A percentile compares a stretch with the other conserved stretches of the same genome.
phyloP scores from a whole-genome alignment of 78 protist genomes.

The Cavenderia fasciculata region DNA sequence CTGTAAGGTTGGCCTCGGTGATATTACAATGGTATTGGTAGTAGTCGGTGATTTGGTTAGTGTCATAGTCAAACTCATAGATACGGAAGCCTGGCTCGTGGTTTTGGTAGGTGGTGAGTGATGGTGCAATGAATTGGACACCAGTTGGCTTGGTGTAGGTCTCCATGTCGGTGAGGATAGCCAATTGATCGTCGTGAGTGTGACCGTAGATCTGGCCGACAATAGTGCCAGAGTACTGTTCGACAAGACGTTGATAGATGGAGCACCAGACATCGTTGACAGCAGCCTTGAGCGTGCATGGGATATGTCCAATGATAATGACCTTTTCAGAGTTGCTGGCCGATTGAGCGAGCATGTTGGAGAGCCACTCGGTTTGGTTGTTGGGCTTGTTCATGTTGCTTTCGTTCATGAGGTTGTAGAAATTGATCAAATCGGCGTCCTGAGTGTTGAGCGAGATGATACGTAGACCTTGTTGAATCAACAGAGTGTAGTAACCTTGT shows the following conservation, averaged over 20 bases:
- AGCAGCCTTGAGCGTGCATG: constrained; percentile 51
- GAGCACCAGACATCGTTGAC: constrained; percentile 38
- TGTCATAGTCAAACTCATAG: constrained; percentile 34
- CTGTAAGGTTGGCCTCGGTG: constrained; percentile 25
- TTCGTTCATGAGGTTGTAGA: constrained; percentile 35
- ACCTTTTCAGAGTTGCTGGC: constrained; percentile 41
- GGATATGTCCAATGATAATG: constrained; percentile 69
- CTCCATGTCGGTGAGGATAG: constrained; percentile 15
- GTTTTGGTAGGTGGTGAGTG: constrained; percentile 68
- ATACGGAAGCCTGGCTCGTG: constrained; percentile 76
- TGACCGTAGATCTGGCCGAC: constrained; percentile 68
- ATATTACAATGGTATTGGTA: constrained; percentile 61
- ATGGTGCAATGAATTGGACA: constrained; percentile 52
- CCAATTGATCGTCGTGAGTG: constrained; percentile 63
- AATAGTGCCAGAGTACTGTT: constrained; percentile 2
- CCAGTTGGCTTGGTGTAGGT: constrained; percentile 57
- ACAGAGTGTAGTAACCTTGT: constrained; percentile 30
- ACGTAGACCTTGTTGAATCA: constrained; percentile 33
- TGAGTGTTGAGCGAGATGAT: constrained; percentile 29
- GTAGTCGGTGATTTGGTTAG: constrained; percentile 25
- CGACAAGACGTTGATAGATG: constrained; percentile 22
- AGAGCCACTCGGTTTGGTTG: constrained; percentile 49
- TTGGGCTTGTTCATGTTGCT: constrained; percentile 22
- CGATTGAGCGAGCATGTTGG: constrained; percentile 28
- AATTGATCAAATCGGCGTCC: constrained; percentile 55